Base-by-base conservation (phyloP, 1,284 basidiomycete genomes). In the Austropuccinia psidii region DNA sequence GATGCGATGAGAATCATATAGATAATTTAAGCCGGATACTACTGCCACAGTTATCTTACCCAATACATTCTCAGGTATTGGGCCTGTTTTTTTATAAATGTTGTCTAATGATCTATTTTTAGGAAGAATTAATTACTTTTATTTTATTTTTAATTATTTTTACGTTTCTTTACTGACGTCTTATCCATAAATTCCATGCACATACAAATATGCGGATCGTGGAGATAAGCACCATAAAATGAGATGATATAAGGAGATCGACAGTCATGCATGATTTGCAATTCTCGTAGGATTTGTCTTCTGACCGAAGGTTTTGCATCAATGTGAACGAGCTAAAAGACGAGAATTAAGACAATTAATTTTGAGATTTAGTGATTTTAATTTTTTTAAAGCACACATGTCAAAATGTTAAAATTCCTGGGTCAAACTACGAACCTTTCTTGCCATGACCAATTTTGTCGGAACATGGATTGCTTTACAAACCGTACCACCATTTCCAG, bases 1-100 rank as follows among this genome's bases (percentile, higher is more conserved):
- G 82, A 98, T 98, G n/a, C 93, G 88, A 82, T 98, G 96, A 0
- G 90, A 90, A 80, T 98, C 96, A 81, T 99, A 98, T n/a, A 99
- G 86, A 81, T 98, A 99, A 17, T 91, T 93, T 79, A 98, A 82
- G 8, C 95, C 95, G 76, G 92, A 89, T 52, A 98, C 84, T n/a
- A 98, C 96, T 0, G 90, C 89, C 69, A 93, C 84, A 8, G 94
- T 93, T 69, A 98, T 90, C 80, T 90, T 89, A 50, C 89, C 90
- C 24, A 97, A 91, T 27, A 98, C 88, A 41, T 90, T 87, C 76
- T 95, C 89, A 75, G 90, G 87, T 77, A 98, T 90, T 2, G 93
- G 86, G 0, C 95, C 96, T 76, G 90, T 89, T 79, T 88, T 88
- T 82, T 93, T 93, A 84, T 96, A 98, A 77, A 98, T 95, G 41